These are phyloP conservation scores for Claviceps arundinis DNA, from an alignment of 2,329 filamentous ascomycete genomes.

Conservation along the genomic window DNA sequence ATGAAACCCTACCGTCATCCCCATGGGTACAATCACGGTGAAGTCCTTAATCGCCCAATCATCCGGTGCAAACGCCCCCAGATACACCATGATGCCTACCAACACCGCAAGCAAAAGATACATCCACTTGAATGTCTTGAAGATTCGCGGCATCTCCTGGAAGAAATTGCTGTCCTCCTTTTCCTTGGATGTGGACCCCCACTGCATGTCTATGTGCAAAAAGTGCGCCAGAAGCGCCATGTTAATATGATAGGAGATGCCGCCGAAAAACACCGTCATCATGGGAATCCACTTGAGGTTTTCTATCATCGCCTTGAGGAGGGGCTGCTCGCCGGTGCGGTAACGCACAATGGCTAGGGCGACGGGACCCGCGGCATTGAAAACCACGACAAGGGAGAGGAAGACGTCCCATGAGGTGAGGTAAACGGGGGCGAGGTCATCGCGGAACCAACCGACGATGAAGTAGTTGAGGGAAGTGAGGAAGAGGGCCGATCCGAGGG, in stretches of 20 bases:
- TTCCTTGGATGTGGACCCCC: slow-evolving; percentile 47
- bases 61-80: slow-evolving; percentile 31
- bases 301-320: slow-evolving; percentile 25
- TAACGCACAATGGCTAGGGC: slow-evolving; percentile 50
- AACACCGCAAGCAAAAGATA: slow-evolving; percentile 35
- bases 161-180: slow-evolving; percentile 42
- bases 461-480: slow-evolving; percentile 59
- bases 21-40: slow-evolving; percentile 44
- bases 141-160: slow-evolving; percentile 39
- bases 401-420: slow-evolving; percentile 53
- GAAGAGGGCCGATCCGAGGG: slow-evolving; percentile 54
- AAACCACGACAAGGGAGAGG: slow-evolving; percentile 50
- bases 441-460: slow-evolving; percentile 57
- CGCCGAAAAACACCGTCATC: slow-evolving; percentile 31
- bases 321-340: slow-evolving; percentile 38
- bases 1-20: slow-evolving; percentile 20
- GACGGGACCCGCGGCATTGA: slow-evolving; percentile 48
- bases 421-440: slow-evolving; percentile 53
- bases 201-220: slow-evolving; percentile 30
- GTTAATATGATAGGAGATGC: slow-evolving; percentile 28
- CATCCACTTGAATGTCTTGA: slow-evolving; percentile 39
- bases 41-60: slow-evolving; percentile 47
- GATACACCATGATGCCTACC: slow-evolving; percentile 34
- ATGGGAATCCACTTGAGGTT: slow-evolving; percentile 52
- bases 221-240: slow-evolving; percentile 29